These are phyloP conservation scores for Cyberlindnera mississippiensis DNA, from an alignment of 805 yeast species.

Conservation along the genomic window DNA sequence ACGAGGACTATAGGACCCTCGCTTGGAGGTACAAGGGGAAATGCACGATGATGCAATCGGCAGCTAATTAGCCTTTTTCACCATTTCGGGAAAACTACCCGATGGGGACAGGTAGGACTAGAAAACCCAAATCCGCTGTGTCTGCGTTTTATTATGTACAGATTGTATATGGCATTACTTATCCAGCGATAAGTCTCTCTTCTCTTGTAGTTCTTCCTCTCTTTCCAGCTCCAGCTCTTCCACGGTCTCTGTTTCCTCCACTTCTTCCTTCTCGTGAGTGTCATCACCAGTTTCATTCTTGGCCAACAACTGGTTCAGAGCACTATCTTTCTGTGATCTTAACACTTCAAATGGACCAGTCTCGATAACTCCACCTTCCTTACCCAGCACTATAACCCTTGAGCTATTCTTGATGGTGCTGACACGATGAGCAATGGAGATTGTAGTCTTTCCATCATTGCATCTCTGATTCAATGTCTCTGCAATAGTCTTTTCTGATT, in stretches of 20 bases:
- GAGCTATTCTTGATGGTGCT: conserved; percentile 84
- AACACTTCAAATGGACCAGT: conserved; percentile 58
- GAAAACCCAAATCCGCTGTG: too few relatives aligned
- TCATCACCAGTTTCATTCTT: conserved; percentile 27
- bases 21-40: too few relatives aligned
- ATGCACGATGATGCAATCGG: not conserved
- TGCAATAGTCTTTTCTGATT: conserved; percentile 82
- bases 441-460: conserved; percentile 60
- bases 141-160: not conserved
- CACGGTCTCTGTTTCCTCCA: conserved; percentile 1
- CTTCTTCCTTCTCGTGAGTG: conserved; percentile 3
- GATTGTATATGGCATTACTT: conserved; percentile 1
- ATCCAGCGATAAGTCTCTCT: conserved; percentile 18
- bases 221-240: not conserved
- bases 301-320: conserved; percentile 33
- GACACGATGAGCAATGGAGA: conserved; percentile 88
- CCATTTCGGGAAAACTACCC: not conserved
- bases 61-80: not conserved
- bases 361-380: conserved; percentile 72
- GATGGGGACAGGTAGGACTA: not conserved
- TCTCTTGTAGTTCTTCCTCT: not conserved
- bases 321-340: conserved; percentile 35
- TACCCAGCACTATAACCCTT: conserved; percentile 72
- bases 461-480: conserved; percentile 58
- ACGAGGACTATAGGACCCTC: too few relatives aligned